These are phyloP conservation scores for Botryotinia calthae DNA, from an alignment of 2,329 filamentous ascomycete genomes.

Conservation along the genomic window DNA sequence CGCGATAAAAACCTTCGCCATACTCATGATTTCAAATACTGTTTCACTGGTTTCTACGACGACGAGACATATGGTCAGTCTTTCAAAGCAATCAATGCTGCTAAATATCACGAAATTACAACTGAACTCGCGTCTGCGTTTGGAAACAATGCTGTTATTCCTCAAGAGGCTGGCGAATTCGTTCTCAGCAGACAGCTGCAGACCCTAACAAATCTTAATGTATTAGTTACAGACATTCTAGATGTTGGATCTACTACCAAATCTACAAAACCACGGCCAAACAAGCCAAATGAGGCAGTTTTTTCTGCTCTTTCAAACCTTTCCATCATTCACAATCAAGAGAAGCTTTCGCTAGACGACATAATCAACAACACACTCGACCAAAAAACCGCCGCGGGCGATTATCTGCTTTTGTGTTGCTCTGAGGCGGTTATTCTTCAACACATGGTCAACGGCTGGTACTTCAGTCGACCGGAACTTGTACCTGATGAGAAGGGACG, in stretches of 20 bases:
- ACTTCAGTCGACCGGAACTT: conserved; percentile 36
- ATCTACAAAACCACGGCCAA: conserved; percentile 30
- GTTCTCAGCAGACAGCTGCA: conserved; percentile 43
- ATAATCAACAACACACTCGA: conserved; percentile 38
- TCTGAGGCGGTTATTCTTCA: conserved; percentile 16
- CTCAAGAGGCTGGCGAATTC: conserved; percentile 20
- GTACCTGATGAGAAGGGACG: conserved; percentile 47
- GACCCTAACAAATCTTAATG: conserved; percentile 42
- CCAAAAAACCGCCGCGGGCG: conserved; percentile 39
- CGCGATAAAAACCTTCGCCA: conserved; percentile 39
- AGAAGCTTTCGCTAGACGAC: conserved; percentile 39
- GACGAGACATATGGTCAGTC: conserved; percentile 42
- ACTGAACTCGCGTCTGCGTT: conserved; percentile 30
- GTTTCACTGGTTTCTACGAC: conserved; percentile 42
- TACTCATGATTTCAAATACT: conserved; percentile 34
- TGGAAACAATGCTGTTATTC: conserved; percentile 11
- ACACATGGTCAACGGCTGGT: conserved; percentile 17
- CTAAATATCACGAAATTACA: conserved; percentile 25
- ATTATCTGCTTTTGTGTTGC: conserved; percentile 38
- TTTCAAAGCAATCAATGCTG: conserved; percentile 30
- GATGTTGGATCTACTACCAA: conserved; percentile 40
- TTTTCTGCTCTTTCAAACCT: conserved; percentile 40
- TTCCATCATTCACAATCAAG: conserved; percentile 28
- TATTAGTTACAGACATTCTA: conserved; percentile 46
- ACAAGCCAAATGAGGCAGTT: conserved; percentile 38